phyloP scores from a whole-genome alignment of 495 filamentous ascomycete species.

The Haplographium delicatum region DNA sequence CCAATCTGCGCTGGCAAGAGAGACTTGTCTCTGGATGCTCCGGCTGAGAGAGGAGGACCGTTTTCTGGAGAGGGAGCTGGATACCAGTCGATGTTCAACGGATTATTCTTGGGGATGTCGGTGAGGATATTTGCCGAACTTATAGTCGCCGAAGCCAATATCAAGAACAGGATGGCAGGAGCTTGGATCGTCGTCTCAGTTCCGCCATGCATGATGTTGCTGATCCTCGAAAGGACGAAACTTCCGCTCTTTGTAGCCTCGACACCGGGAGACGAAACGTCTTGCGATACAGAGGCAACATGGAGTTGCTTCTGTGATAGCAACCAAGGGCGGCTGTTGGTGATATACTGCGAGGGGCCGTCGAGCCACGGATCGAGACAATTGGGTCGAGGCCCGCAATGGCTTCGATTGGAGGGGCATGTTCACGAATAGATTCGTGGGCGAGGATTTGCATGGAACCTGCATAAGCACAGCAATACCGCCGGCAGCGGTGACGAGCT shows the following conservation, averaged over 20 bases:
- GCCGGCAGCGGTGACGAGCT: neutral
- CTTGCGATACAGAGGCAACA: constrained; percentile 17
- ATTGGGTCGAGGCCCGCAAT: neutral
- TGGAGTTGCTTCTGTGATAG: constrained; percentile 5
- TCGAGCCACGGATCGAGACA: neutral
- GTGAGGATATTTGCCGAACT: constrained; percentile 18
- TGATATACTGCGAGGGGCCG: constrained; percentile 16
- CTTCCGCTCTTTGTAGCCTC: neutral
- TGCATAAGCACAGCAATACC: constrained; percentile 10
- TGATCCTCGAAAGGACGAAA: constrained; percentile 1
- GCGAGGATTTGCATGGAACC: neutral
- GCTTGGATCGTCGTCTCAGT: constrained; percentile 10
- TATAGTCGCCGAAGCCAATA: constrained; percentile 2
- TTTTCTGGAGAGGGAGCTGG: constrained; percentile 54
- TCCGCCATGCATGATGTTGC: constrained; percentile 16
- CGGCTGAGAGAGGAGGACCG: constrained; percentile 48
- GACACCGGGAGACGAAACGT: constrained; percentile 20
- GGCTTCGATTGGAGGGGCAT: neutral
- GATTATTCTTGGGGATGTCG: constrained; percentile 18
- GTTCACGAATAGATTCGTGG: too few species aligned
- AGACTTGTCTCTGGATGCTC: constrained; percentile 50
- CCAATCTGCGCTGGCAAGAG: constrained; percentile 71
- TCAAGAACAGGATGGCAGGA: constrained; percentile 5
- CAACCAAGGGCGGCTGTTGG: constrained; percentile 13
- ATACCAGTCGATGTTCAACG: constrained; percentile 46